A percentile compares a stretch with the other conserved stretches of the same genome.
phyloP scores from a whole-genome alignment of 805 yeast species.

The Barnettozyma botsteinii region DNA sequence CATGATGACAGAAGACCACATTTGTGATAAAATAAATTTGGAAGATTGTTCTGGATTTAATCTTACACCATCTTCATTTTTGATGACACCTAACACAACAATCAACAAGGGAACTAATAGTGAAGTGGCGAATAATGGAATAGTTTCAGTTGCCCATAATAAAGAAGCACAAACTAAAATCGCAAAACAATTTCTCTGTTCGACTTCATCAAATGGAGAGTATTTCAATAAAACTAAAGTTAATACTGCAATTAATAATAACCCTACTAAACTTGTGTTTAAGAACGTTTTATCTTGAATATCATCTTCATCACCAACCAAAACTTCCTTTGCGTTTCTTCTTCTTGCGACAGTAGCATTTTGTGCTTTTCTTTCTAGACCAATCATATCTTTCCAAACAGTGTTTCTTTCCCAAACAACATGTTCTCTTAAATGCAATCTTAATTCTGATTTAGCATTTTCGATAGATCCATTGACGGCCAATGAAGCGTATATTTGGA shows the following conservation, averaged over 20 bases:
- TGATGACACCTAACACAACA: slow-evolving; percentile 65
- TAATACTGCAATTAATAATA: slow-evolving; percentile 40
- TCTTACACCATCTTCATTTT: slow-evolving; percentile 45
- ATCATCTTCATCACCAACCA: slow-evolving; percentile 26
- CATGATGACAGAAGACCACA: slow-evolving; percentile 96
- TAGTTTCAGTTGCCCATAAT: slow-evolving; percentile 92
- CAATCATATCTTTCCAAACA: slow-evolving; percentile 96
- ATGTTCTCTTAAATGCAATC: slow-evolving; percentile 72
- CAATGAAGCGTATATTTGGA: slow-evolving; percentile 49
- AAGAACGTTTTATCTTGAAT: slow-evolving; percentile 15
- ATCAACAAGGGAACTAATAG: slow-evolving; percentile 75
- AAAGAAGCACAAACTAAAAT: slow-evolving; percentile 74
- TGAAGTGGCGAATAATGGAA: slow-evolving; percentile 89
- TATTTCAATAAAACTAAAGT: slow-evolving; percentile 41
- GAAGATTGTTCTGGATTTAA: slow-evolving; percentile 67
- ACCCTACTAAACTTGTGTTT: slow-evolving; percentile 36
- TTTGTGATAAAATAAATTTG: slow-evolving; percentile 68
- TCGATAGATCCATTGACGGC: slow-evolving; percentile 35
- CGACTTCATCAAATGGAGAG: slow-evolving; percentile 51
- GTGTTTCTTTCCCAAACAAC: slow-evolving; percentile 97
- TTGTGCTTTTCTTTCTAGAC: slow-evolving; percentile 79
- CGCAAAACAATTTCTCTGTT: slow-evolving; percentile 78
- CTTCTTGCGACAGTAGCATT: slow-evolving; percentile 49
- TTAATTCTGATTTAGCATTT: slow-evolving; percentile 43
- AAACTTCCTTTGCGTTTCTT: slow-evolving; percentile 18